Percentiles rank a stretch among this genome's conserved stretches.
Evolutionary conservation across 352 stramenopile genomes (phyloP).

Genomic region (Lagenidium sp.): DNA sequence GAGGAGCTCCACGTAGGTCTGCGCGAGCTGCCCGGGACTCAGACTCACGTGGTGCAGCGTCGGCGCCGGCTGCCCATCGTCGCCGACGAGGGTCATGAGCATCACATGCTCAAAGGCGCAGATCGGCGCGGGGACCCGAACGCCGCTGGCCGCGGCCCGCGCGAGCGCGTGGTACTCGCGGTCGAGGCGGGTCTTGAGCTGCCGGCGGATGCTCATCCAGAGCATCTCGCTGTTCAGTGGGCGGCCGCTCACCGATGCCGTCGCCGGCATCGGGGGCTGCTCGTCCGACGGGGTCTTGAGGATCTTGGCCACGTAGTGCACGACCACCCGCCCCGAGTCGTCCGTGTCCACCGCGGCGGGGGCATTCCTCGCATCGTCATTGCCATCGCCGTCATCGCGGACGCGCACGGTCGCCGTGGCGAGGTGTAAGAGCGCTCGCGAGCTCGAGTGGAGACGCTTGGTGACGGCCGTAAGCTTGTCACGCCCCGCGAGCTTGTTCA

Average conservation of each 20-base stretch:
- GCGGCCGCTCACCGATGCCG: constrained; percentile 23
- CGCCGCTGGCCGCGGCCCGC: constrained; percentile 20
- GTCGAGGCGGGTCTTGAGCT: constrained; percentile 44
- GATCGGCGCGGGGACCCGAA: constrained; percentile 26
- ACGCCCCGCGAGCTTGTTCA: constrained; percentile 7
- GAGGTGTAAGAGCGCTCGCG: constrained; percentile 39
- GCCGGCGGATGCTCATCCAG: constrained; percentile 46
- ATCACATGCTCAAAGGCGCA: constrained; percentile 41
- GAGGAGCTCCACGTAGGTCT: constrained; percentile 31
- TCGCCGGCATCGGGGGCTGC: constrained; percentile 36
- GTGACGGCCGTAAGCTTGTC: constrained; percentile 25
- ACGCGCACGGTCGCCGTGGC: constrained; percentile 15
- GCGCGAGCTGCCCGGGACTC: constrained; percentile 25
- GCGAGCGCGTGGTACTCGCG: constrained; percentile 35
- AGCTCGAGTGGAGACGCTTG: constrained; percentile 43
- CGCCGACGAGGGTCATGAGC: constrained; percentile 41
- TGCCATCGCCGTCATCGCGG: too few relatives aligned
- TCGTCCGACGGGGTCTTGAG: constrained; percentile 52
- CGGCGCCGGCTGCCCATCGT: constrained; percentile 20
- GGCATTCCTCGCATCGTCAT: too few relatives aligned
- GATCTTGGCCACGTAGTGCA: constrained; percentile 43
- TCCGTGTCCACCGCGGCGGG: too few relatives aligned
- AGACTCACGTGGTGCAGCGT: constrained; percentile 37
- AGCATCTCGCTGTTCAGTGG: constrained; percentile 32
- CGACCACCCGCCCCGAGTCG: constrained; percentile 1